Percentiles rank a stretch among this genome's conserved stretches.
phyloP scores from a whole-genome alignment of 176 grass and related monocot genomes.

The Bothriochloa decipiens region DNA sequence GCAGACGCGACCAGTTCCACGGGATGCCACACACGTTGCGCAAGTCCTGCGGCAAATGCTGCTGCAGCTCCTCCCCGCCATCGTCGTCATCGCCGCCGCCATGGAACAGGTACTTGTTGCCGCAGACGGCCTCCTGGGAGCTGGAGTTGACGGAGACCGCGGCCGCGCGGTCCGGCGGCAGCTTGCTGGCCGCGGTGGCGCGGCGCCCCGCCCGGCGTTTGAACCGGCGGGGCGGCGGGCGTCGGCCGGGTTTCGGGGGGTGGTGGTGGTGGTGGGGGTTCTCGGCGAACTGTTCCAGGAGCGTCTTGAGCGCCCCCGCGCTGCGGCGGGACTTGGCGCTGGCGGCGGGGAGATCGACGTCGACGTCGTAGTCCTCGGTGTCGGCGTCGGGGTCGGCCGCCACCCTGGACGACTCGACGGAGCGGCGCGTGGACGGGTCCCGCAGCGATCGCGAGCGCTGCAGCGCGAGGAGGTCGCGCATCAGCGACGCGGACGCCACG shows the following conservation, averaged over 20 bases:
- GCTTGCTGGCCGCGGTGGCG: not conserved
- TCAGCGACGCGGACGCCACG: conserved; percentile 58
- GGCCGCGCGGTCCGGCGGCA: conserved; percentile 27
- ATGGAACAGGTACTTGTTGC: conserved; percentile 51
- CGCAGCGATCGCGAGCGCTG: conserved; percentile 78
- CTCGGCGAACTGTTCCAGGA: conserved; percentile 58
- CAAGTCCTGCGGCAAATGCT: conserved; percentile 56
- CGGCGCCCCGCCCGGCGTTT: conserved; percentile 53
- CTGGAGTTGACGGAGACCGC: conserved; percentile 69
- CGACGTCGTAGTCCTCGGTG: not conserved
- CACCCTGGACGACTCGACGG: conserved; percentile 71
- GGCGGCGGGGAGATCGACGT: not conserved
- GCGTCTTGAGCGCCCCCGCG: conserved; percentile 55
- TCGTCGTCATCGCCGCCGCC: conserved; percentile 33
- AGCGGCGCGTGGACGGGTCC: conserved; percentile 90
- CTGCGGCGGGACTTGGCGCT: conserved; percentile 55
- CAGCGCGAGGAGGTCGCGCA: conserved; percentile 82
- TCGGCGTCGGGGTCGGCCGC: conserved; percentile 51
- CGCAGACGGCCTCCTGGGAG: conserved; percentile 77
- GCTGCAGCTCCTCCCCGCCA: conserved; percentile 45
- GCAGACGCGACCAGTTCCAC: conserved; percentile 95
- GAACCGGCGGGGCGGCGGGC: conserved; percentile 53
- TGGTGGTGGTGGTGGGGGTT: conserved; percentile 49
- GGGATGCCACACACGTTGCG: conserved; percentile 92
- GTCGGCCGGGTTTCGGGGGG: conserved; percentile 31